A percentile compares a stretch with the other conserved stretches of the same genome.
These are phyloP conservation scores for Thelonectria rubi DNA, from an alignment of 2,329 filamentous ascomycete genomes.

Conservation along the genomic window DNA sequence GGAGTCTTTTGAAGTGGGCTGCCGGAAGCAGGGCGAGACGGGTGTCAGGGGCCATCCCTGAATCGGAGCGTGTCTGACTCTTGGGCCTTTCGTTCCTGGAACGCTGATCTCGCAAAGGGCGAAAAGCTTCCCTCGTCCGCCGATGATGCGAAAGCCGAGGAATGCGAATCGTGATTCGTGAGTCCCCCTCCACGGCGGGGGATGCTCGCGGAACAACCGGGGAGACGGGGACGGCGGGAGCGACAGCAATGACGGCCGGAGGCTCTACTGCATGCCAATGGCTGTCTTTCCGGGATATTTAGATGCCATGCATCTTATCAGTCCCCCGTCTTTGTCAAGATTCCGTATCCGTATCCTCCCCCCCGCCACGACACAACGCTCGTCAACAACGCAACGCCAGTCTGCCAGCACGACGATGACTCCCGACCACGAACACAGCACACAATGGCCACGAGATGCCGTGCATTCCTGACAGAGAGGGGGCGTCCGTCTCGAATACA, in stretches of 20 bases:
- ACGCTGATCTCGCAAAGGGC: neutral
- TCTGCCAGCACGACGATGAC: neutral
- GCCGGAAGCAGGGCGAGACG: constrained; percentile 36
- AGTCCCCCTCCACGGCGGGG: constrained; percentile 4
- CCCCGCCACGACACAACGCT: neutral
- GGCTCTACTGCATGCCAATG: constrained; percentile 20
- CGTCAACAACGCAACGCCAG: neutral
- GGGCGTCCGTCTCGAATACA: constrained; percentile 21
- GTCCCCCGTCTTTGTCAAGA: neutral
- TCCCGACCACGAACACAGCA: neutral
- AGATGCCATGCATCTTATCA: constrained; percentile 5
- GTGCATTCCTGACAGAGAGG: neutral
- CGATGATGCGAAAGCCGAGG: constrained; percentile 34
- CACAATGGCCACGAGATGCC: neutral
- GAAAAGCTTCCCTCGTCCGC: constrained; percentile 5
- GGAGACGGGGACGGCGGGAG: neutral
- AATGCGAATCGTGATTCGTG: constrained; percentile 34
- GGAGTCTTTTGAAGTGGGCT: neutral
- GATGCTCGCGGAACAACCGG: constrained; percentile 5
- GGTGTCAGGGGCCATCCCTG: constrained; percentile 43
- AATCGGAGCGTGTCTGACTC: constrained; percentile 15
- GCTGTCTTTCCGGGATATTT: constrained; percentile 7
- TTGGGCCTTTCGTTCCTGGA: constrained; percentile 7
- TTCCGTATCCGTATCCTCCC: neutral
- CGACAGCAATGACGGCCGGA: constrained; percentile 12